Evolutionary conservation across 257 asterid genomes (phyloP).

Genomic region (Lycium barbarum): DNA sequence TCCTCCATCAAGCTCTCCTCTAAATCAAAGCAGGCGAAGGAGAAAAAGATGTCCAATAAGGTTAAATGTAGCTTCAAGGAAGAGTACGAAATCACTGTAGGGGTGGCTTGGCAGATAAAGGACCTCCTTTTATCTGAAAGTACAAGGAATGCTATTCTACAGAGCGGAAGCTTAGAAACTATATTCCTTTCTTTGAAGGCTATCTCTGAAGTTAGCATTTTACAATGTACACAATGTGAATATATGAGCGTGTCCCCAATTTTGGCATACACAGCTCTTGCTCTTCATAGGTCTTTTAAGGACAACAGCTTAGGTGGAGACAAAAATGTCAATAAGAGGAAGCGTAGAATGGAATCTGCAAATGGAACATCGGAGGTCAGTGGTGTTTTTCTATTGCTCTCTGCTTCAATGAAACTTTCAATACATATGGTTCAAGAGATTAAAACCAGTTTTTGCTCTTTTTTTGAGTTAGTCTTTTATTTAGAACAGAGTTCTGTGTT

Average conservation of each 20-base stretch:
- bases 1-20: conserved; percentile 53
- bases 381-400: conserved; percentile 34
- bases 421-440: conserved; percentile 27
- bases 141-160: conserved; percentile 62
- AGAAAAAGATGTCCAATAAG: conserved; percentile 45
- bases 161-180: conserved; percentile 53
- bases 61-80: conserved; percentile 45
- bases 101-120: conserved; percentile 93
- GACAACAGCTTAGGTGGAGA: conserved; percentile 48
- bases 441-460: background rate
- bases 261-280: conserved; percentile 72
- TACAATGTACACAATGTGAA: conserved; percentile 64
- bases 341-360: conserved; percentile 27
- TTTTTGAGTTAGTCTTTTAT: background rate
- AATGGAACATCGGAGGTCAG: conserved; percentile 63
- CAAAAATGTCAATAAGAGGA: conserved; percentile 27
- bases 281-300: conserved; percentile 71
- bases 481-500: background rate
- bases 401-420: conserved; percentile 28
- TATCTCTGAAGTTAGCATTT: conserved; percentile 79
- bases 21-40: conserved; percentile 42
- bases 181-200: conserved; percentile 64
- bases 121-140: conserved; percentile 73
- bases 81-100: conserved; percentile 74
- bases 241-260: conserved; percentile 53